phyloP scores from a whole-genome alignment of 176 grass and related monocot species.

The Oryza rufipogon region DNA sequence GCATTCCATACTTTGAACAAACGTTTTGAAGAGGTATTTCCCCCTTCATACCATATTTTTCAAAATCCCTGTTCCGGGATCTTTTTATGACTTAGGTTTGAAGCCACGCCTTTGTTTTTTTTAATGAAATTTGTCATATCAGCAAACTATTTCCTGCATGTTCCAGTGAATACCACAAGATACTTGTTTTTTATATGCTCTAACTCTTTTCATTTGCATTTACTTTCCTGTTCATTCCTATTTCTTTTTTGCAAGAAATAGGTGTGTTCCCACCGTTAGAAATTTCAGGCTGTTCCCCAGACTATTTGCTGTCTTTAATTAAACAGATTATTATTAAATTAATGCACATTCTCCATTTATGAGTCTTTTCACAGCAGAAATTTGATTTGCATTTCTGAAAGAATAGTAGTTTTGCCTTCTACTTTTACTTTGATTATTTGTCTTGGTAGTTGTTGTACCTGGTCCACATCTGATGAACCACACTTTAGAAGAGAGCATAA shows the following conservation, averaged over 20 bases:
- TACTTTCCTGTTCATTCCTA: background rate
- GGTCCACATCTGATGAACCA: background rate
- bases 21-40: no score
- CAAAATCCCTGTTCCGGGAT: no score
- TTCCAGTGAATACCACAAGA: background rate
- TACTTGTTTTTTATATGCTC: background rate
- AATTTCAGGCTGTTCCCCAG: background rate
- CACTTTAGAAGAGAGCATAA: background rate
- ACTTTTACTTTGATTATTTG: constrained; percentile 9
- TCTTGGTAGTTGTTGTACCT: background rate
- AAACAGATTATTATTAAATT: background rate
- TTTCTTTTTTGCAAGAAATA: background rate
- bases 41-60: no score
- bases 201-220: background rate
- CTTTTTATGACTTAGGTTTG: no score
- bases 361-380: background rate
- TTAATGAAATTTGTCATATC: background rate
- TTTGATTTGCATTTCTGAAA: background rate
- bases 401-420: background rate
- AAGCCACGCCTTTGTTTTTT: background rate
- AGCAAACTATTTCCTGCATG: background rate
- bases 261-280: background rate
- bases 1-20: no score
- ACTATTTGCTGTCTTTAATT: background rate
- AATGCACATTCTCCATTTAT: background rate